Conservation (phyloP, 129 eudicot species). For the Saposhnikovia divaricata region DNA sequence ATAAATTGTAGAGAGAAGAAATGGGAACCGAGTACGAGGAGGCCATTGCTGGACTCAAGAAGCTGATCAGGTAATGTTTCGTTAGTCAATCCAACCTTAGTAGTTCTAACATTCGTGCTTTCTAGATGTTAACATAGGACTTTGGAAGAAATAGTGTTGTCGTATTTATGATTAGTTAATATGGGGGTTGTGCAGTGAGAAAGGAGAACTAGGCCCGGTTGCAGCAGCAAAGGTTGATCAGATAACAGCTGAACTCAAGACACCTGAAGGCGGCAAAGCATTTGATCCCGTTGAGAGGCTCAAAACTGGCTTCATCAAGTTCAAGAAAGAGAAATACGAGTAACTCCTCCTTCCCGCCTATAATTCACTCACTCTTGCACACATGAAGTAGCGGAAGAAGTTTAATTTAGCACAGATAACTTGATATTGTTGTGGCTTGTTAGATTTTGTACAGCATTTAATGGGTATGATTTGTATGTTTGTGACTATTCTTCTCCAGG, state of each 20-base stretch:
- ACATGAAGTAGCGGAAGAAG: neutral
- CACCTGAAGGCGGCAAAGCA: constrained; percentile 29
- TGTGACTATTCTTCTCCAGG: constrained; percentile 31
- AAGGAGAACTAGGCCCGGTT: constrained; percentile 65
- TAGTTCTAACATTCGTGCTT: neutral
- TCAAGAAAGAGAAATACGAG: constrained; percentile 85
- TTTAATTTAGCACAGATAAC: neutral
- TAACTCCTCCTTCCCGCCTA: constrained; percentile 5
- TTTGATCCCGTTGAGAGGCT: constrained; percentile 62
- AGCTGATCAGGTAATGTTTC: constrained; percentile 51
- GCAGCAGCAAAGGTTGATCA: constrained; percentile 69
- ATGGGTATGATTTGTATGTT: constrained; percentile 4
- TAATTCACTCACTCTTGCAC: neutral
- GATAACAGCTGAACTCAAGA: constrained; percentile 54
- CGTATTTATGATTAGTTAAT: neutral
- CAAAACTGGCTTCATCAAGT: constrained; percentile 67
- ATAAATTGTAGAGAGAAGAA: constrained; percentile 69
- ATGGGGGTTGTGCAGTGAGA: constrained; percentile 42
- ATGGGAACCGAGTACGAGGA: constrained; percentile 64
- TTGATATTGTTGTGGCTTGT: neutral
- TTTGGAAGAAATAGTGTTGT: neutral
- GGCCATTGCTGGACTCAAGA: constrained; percentile 77
- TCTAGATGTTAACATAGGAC: neutral
- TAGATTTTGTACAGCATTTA: neutral
- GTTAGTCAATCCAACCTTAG: neutral